Base-by-base conservation (phyloP, 768 basidiomycete species). In the Gelatoporia subvermispora region DNA sequence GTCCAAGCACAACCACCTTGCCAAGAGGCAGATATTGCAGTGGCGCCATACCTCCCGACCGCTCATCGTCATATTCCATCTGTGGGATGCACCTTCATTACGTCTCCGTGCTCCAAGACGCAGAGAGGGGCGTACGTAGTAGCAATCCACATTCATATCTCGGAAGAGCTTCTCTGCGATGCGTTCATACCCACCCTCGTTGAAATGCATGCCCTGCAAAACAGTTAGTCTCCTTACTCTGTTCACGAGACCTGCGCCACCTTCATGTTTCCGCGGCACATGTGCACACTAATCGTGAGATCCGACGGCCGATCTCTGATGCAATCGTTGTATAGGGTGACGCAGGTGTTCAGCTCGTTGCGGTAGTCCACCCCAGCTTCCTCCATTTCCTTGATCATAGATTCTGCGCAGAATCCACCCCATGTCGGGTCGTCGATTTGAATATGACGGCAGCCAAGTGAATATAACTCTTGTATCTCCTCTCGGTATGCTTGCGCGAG, bases 51-150 rank as follows among this genome's bases (percentile, higher is more conserved):
- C 74, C 72, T 15, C 82, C 82, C 0, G 80, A 72, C 24, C 81
- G 77, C 53, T 75, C 75, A 20, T 72, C 77, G 61, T 85, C 82
- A 58, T 81, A 84, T 63, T 83, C 81, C 40, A 84, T 70, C 81
- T 68, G 53, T 18, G 24, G 28, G 25, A 43, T 31, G 35, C 41
- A 4, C n/a, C 35, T 23, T 17, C 41, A 45, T 45, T 48, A 41
- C 37, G 34, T 35, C 28, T 31, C 34, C 48, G 17, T 43, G 21
- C 22, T 42, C 40, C 35, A 16, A 10, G 13, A n/a, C 37, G 37
- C 18, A n/a, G n/a, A 21, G 20, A 28, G 34, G 20, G 23, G 56
- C 65, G 23, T 45, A 70, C 66, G 60, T 73, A 75, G 56, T 55
- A 66, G 35, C 69, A 69, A 52, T 84, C 81, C 36, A 82, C 78